Base-by-base conservation (phyloP, 805 yeast species). In the Tetrapisispora namnaoensis region DNA sequence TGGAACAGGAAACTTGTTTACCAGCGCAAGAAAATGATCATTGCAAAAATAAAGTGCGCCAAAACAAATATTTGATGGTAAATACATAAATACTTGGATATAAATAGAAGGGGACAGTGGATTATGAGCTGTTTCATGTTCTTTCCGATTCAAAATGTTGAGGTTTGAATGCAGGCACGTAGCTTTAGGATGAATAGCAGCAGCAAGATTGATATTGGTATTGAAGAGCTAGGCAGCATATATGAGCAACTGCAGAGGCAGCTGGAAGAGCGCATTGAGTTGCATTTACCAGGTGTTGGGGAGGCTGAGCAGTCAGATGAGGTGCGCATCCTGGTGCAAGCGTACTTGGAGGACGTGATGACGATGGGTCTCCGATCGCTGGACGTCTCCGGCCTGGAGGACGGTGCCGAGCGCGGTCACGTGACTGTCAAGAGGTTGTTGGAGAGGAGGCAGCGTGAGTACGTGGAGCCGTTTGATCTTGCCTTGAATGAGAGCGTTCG, bases 401-500 rank as follows among this genome's bases (percentile, higher is more conserved):
- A 57, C 28, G 73, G 72, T 40, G 59, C 70, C 53, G n/a, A n/a
- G n/a, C 55, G 68, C 5, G 51, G 20, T 21, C 14, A 20, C 10
- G 24, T n/a, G 18, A 13, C 21, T 4, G 22, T 42, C 16, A 32
- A 42, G 18, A 36, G 37, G 27, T 5, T 56, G 16, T 45, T 66
- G 11, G 47, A 56, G 10, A 53, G 52, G 42, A 56, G 59, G 7
- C 56, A 56, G 42, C 53, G 55, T 37, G 52, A 50, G 39, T 58
- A 74, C 49, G 73, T 79, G 9, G 93, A 83, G 60, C 88, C 90
- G 0, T 84, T 83, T 62, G 91, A 86, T 58, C 65, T 75, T 37
- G 80, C 74, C 18, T 63, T 84, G 50, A 82, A 83, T 61, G 80
- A 77, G 49, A 62, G 71, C 48, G 73, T 86, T 28, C 69, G 91